These are phyloP conservation scores for Dalbergia cultrata DNA, from an alignment of 306 rosid genomes.

Conservation along the genomic window DNA sequence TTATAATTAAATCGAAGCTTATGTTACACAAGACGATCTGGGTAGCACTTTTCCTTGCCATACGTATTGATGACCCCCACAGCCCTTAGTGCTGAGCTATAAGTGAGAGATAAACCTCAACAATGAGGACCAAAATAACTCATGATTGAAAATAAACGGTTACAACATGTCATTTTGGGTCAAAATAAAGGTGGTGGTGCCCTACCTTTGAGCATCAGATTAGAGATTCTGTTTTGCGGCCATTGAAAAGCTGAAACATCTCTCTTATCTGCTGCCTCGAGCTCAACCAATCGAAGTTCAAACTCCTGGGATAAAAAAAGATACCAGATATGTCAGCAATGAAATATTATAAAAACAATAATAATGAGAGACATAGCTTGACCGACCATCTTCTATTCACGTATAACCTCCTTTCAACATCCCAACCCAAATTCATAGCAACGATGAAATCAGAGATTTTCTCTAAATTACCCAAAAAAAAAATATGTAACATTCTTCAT, in stretches of 20 bases:
- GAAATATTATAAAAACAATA: not conserved
- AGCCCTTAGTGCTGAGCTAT: slow-evolving; percentile 31
- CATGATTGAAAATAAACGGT: slow-evolving; percentile 42
- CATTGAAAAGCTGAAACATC: slow-evolving; percentile 37
- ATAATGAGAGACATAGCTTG: not conserved
- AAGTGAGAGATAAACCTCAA: slow-evolving; percentile 42
- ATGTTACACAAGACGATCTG: slow-evolving; percentile 45
- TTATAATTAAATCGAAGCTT: slow-evolving; percentile 35
- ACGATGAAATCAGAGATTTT: not conserved
- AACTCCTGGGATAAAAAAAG: slow-evolving; percentile 45
- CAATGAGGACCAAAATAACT: slow-evolving; percentile 42
- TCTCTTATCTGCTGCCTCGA: slow-evolving; percentile 6
- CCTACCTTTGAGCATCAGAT: slow-evolving; percentile 45
- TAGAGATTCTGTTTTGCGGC: slow-evolving; percentile 38
- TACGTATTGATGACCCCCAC: slow-evolving; percentile 28
- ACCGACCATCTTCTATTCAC: not conserved
- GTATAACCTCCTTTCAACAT: not conserved
- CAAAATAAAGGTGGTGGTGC: slow-evolving; percentile 45
- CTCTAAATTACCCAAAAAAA: not conserved
- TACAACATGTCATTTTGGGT: slow-evolving; percentile 46
- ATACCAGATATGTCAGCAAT: slow-evolving; percentile 36
- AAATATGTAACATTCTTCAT: slow-evolving; percentile 6
- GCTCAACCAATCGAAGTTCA: slow-evolving; percentile 42
- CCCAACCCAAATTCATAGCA: not conserved
- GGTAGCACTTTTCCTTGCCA: slow-evolving; percentile 32